Base-by-base conservation (phyloP, 306 rosid genomes). In the Trifolium pratense region DNA sequence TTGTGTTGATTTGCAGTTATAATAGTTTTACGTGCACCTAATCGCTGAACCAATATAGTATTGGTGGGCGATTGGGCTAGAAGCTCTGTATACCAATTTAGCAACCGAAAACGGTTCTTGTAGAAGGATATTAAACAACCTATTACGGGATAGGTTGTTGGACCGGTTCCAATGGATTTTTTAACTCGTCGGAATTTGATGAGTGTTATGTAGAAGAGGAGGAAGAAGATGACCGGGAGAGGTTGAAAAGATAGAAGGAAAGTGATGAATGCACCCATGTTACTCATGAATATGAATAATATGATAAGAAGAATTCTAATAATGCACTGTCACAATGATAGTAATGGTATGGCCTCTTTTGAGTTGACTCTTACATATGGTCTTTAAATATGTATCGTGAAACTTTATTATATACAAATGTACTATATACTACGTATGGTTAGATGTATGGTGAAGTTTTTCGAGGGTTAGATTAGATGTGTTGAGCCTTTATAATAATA, bases 1-100 rank as follows among this genome's bases (percentile, higher is more conserved):
- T 89, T 93, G 2, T 71, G 70, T 0, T 88, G 93, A 84, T 93
- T 93, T 9, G 93, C 87, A 0, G 98, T 93, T 10, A 93, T 86
- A 14, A 93, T 62, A 9, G 96, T 91, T 51, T 89, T 84, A 3
- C 78, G 80, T 6, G 96, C 83, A 1, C 96, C 98, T 0, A 93
- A 45, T 2, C 98, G 86, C 37, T 73, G 75, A 61, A 93, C 73
- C 42, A 87, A 81, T 17, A 90, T 86, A 39, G 97, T 91, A 65
- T 76, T 80, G 43, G 93, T 84, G 4, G 88, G 65, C 14, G 98
- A 91, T 12, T 71, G 64, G 13, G 88, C 59, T 5, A 93, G 80
- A 6, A 93, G 87, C 2, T 86, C 84, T 0, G 98, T 89, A 84
- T 86, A 93, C 98, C 98, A 93, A 61, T 89, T 86, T 40, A 89